Evolutionary conservation across 2,329 filamentous ascomycete species (phyloP), one percentile per base, ranked within the genome.

Genomic region (Alternaria conjuncta): DNA sequence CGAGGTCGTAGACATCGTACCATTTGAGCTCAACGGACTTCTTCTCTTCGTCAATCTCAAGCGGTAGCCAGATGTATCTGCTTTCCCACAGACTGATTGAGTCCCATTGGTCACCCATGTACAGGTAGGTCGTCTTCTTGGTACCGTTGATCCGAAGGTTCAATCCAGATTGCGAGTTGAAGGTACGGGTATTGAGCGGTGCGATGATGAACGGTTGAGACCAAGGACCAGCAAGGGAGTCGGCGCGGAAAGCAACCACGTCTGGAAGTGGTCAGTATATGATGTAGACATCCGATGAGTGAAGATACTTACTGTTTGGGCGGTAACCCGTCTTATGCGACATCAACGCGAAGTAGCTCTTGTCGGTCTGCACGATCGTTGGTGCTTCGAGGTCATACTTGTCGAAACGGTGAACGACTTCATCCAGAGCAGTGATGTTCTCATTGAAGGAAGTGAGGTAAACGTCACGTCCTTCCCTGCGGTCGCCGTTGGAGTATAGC

Each of bases 241-340:
- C 84, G 1, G 85, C 85, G 15, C 85, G 82, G 76, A 87, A 87
- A 1, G 84, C 85, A 6, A 88, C 85, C 1, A 88, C 86, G 55
- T 87, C 81, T 83, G 5, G 41, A 15, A 25, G 50, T n/a, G 4
- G 20, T 69, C 6, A 72, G 67, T 41, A 36, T 4, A 10, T n/a
- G 11, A 21, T 11, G 4, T 5, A 9, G 2, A 23, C 3, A 13
- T 13, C 3, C 18, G 1, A 15, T 4, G 12, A 8, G 5, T 8
- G 6, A 9, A 21, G 41, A 5, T 8, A 54, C 70, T 54, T 20
- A 72, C 81, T 88, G 55, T 89, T 89, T 1, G 87, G 87, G n/a
- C 87, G 80, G 58, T 89, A 89, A 0, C 87, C 87, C 0, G 87
- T 89, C 79, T 89, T 89, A 65, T 89, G 87, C 67, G 85, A 87